phyloP scores from a whole-genome alignment of 2,329 filamentous ascomycete species.

The Trichoderma sp. region DNA sequence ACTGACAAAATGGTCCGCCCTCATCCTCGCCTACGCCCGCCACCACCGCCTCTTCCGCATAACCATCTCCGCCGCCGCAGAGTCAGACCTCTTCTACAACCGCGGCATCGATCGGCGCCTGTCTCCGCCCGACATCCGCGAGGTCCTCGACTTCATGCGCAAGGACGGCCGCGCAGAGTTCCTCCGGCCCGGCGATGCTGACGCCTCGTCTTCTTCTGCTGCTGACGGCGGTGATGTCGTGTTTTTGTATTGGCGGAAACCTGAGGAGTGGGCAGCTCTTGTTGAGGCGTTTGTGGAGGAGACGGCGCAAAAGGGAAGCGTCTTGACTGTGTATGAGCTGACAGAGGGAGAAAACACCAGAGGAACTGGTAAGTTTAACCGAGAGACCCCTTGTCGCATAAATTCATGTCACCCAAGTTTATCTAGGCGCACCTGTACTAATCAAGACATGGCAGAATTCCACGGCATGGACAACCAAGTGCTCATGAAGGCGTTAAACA shows the following conservation, averaged over 20 bases:
- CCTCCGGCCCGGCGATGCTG: slow-evolving; percentile 40
- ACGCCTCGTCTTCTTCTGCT: slow-evolving; percentile 8
- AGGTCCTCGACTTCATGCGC: slow-evolving; percentile 59
- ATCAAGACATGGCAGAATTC: slow-evolving; percentile 58
- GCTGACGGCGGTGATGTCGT: slow-evolving; percentile 44
- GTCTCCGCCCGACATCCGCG: slow-evolving; percentile 48
- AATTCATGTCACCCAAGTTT: no score
- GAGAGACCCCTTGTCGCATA: background rate
- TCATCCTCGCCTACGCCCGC: slow-evolving; percentile 81
- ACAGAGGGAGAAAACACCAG: slow-evolving; percentile 78
- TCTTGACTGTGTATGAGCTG: slow-evolving; percentile 91
- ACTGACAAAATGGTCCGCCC: slow-evolving; percentile 78
- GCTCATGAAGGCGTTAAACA: slow-evolving; percentile 72
- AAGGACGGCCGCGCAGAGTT: slow-evolving; percentile 65
- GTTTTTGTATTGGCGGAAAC: slow-evolving; percentile 81
- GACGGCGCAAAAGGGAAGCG: slow-evolving; percentile 82
- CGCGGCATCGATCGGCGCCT: slow-evolving; percentile 51
- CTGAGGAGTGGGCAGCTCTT: slow-evolving; percentile 83
- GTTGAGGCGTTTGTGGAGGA: slow-evolving; percentile 80
- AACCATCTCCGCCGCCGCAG: slow-evolving; percentile 57
- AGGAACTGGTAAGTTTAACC: slow-evolving; percentile 55
- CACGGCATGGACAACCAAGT: slow-evolving; percentile 84
- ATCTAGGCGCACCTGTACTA: no score
- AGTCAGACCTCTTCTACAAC: slow-evolving; percentile 57
- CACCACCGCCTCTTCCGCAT: slow-evolving; percentile 75